These are phyloP conservation scores for Cryptosporidium sp. DNA, from an alignment of 169 alveolate genomes.

Conservation along the genomic window DNA sequence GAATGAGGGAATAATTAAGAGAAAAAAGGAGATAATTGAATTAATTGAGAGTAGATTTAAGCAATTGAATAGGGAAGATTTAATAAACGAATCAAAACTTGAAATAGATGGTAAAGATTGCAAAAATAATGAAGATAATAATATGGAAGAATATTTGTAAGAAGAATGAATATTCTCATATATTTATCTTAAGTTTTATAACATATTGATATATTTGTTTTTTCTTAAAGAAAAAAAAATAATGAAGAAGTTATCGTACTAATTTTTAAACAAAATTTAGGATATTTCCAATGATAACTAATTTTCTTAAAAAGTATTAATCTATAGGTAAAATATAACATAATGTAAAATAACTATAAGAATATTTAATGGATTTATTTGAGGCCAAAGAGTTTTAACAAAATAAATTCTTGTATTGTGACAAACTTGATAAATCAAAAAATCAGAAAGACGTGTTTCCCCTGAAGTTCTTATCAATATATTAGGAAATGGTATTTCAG, in stretches of 20 bases:
- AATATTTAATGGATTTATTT: conserved; percentile 15
- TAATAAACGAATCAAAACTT: background rate
- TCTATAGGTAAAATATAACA: conserved; percentile 34
- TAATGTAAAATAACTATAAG: conserved; percentile 45
- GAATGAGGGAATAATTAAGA: conserved; percentile 23
- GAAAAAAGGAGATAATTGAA: conserved; percentile 45
- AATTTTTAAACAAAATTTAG: background rate
- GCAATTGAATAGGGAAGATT: background rate
- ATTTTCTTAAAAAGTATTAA: background rate
- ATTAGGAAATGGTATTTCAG: conserved; percentile 86
- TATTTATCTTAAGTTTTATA: too few species aligned
- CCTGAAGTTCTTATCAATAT: conserved; percentile 91
- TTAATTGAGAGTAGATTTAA: conserved; percentile 34
- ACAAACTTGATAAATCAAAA: conserved; percentile 87
- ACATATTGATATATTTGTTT: too few species aligned
- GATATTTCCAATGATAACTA: background rate
- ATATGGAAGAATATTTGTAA: conserved; percentile 7
- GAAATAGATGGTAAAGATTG: background rate
- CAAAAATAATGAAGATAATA: background rate
- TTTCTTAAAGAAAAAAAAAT: background rate
- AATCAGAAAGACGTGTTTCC: conserved; percentile 90
- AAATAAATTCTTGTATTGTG: conserved; percentile 44
- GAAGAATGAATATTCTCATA: background rate
- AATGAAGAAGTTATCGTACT: background rate
- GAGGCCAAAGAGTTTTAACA: conserved; percentile 61